Evolutionary conservation across 257 asterid species (phyloP).

Genomic region (Salvia rosmarinus): DNA sequence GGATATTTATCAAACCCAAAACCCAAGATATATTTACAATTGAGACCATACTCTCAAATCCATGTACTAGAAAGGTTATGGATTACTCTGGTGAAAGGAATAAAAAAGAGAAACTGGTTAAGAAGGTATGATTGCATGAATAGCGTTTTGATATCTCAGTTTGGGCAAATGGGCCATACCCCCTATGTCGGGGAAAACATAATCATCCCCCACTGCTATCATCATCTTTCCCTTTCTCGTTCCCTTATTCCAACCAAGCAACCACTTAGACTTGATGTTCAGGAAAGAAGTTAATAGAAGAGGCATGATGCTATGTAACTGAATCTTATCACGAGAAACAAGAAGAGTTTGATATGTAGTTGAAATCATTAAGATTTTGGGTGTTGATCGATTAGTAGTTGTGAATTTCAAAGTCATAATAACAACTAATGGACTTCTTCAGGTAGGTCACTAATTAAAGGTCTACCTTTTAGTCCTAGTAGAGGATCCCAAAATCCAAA

Average conservation of each 20-base stretch:
- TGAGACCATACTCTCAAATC: neutral
- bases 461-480: slow-evolving; percentile 2
- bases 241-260: neutral
- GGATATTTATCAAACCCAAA: neutral
- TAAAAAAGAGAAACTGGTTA: neutral
- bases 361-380: slow-evolving; percentile 7
- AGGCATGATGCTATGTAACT: neutral
- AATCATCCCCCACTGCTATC: neutral
- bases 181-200: slow-evolving; percentile 16
- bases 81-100: neutral
- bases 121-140: neutral
- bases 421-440: neutral
- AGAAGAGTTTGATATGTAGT: slow-evolving; percentile 19
- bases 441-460: neutral
- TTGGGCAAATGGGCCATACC: slow-evolving; percentile 11
- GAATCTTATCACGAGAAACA: slow-evolving; percentile 18
- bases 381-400: neutral
- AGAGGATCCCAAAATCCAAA: neutral
- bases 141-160: neutral
- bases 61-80: neutral
- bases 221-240: slow-evolving; percentile 2
- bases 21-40: neutral
- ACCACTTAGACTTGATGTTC: neutral
- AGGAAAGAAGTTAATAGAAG: slow-evolving; percentile 12
- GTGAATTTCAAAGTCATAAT: slow-evolving; percentile 6